Evolutionary conservation across 83 land plant species (phyloP), one percentile per base, ranked within the genome.

Genomic region (Diphasiastrum complanatum): DNA sequence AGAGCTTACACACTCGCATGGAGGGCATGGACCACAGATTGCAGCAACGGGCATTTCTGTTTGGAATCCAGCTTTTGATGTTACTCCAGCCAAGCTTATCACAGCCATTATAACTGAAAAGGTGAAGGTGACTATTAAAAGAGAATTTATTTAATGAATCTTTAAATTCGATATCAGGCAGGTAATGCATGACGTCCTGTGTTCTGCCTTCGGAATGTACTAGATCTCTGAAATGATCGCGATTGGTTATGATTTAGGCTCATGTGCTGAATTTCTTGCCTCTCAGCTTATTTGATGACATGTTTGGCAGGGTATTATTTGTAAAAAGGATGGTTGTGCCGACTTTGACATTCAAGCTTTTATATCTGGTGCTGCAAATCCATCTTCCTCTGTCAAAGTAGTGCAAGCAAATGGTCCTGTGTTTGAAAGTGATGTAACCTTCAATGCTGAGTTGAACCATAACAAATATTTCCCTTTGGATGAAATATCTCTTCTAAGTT

Each of bases 61-160:
- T 8, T 38, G 43, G 43, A 38, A 38, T 14, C 43, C 43, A 8
- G 43, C 43, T 8, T 38, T 38, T 38, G 43, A 38, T 38, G 43
- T 38, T 14, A 38, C 43, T 8, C 12, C 43, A 38, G 43, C 43
- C 14, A 38, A 38, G 14, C 14, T 8, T 38, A 38, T 38, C 43
- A 38, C 43, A 38, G 43, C 43, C 43, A 83, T 92, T 45, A 85
- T 92, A 33, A 92, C 97, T 27, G 97, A 92, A 55, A 89, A 92
- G 95, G 97, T 84, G 12, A 25, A 23, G 26, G 37, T 60, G 27
- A 19, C 52, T 16, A 22, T 19, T 31, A n/a, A n/a, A n/a, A n/a
- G n/a, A n/a, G n/a, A n/a, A n/a, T n/a, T n/a, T n/a, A n/a, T n/a
- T n/a, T n/a, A n/a, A n/a, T n/a, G n/a, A n/a, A n/a, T n/a, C n/a